Conservation (phyloP, 208 protist genomes). For the Wallacemonas sp. region DNA sequence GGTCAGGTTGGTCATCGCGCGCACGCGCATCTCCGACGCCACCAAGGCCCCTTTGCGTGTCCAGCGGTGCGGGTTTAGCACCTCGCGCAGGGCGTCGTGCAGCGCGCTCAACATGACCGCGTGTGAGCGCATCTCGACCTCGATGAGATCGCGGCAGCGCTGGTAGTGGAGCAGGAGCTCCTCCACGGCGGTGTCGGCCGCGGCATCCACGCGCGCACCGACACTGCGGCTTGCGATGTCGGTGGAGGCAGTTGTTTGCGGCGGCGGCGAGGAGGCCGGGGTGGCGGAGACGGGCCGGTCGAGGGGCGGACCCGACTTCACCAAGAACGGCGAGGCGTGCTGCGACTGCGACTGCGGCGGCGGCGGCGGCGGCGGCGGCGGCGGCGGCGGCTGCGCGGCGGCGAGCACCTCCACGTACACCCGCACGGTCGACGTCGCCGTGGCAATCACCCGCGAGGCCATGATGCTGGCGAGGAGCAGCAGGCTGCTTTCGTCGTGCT, state of each 20-base stretch:
- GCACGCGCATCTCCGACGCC: slow-evolving; percentile 27
- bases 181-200: slow-evolving; percentile 36
- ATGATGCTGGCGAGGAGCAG: slow-evolving; percentile 58
- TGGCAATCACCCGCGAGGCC: slow-evolving; percentile 47
- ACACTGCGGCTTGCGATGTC: neutral
- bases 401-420: slow-evolving; percentile 28
- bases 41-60: slow-evolving; percentile 29
- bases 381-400: slow-evolving; percentile 23
- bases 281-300: no score
- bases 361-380: slow-evolving; percentile 27
- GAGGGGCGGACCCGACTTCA: no score
- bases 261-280: no score
- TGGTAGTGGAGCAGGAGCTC: slow-evolving; percentile 23
- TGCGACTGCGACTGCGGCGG: no score
- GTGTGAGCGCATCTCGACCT: slow-evolving; percentile 37
- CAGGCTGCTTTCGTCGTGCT: slow-evolving; percentile 44
- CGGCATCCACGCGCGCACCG: slow-evolving; percentile 13
- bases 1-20: slow-evolving; percentile 21
- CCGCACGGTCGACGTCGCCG: slow-evolving; percentile 18
- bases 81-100: slow-evolving; percentile 47
- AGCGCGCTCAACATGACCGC: slow-evolving; percentile 40
- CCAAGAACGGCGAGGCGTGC: no score
- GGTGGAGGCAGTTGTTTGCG: neutral
- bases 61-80: slow-evolving; percentile 58
- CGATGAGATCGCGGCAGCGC: slow-evolving; percentile 41